Base-by-base conservation (phyloP, 2,329 filamentous ascomycete genomes). In the Colletotrichum simmondsii region DNA sequence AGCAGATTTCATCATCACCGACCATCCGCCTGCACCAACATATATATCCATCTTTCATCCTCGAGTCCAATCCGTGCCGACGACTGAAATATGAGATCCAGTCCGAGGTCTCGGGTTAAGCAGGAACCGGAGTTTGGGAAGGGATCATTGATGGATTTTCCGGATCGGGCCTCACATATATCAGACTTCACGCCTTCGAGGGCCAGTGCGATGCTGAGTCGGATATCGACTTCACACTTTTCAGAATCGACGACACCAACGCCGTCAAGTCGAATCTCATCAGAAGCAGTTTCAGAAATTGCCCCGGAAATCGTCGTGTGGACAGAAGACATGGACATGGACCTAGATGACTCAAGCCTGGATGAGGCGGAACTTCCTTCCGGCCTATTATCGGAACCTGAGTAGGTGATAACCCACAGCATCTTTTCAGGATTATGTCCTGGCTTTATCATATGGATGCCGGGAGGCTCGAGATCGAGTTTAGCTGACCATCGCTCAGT, bases 291-390 rank as follows among this genome's bases (percentile, higher is more conserved):
- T 7, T 79, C 79, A 59, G 81, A 85, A 49, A 81, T 83, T 42
- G 82, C 81, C 4, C 79, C 82, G 4, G 85, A 85, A 72, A 87
- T 87, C 30, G 77, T 86, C 5, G 85, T 86, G 22, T 85, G 84
- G 81, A 85, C 84, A 35, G 84, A 82, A 67, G 79, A 82, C 16
- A 84, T 85, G 80, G 79, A 82, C 16, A 84, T 85, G 80, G 81
- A 81, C 30, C 71, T 78, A 26, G 78, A 78, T 71, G 73, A 76
- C 4, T 70, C 77, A 30, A 67, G 58, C 14, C 57, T 62, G 24
- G 66, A 71, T 49, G 76, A 76, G 56, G 72, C 75, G 42, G 65
- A 73, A 52, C 30, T 71, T 16, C 54, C 74, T 26, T 71, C 75
- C 28, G 68, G 16, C 24, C 32, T 59, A 14, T 56, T 42, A 42